Percentiles rank a stretch among this genome's conserved stretches.
phyloP scores from a whole-genome alignment of 352 stramenopile species.

The Phytophthora colocasiae region DNA sequence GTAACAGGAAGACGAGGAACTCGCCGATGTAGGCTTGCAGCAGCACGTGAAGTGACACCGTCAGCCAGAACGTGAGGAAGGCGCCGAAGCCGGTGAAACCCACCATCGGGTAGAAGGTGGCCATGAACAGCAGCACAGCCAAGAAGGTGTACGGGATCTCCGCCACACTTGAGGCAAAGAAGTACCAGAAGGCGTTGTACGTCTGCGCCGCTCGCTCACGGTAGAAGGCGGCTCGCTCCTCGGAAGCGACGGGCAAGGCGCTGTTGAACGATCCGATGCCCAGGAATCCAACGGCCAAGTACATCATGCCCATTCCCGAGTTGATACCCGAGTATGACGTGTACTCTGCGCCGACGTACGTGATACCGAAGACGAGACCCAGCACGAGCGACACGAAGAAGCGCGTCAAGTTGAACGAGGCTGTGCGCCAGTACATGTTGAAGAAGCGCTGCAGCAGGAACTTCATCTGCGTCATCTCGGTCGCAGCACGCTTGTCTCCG shows the following conservation, averaged over 20 bases:
- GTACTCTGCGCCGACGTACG: slow-evolving; percentile 24
- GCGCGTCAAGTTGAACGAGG: slow-evolving; percentile 42
- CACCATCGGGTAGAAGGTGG: slow-evolving; percentile 21
- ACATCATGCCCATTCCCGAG: slow-evolving; percentile 60
- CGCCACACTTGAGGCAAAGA: slow-evolving; percentile 15
- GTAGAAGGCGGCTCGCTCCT: slow-evolving; percentile 86
- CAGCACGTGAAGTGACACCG: slow-evolving; percentile 25
- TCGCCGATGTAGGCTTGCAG: slow-evolving; percentile 30
- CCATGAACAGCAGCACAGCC: slow-evolving; percentile 20
- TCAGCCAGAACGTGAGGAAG: slow-evolving; percentile 26
- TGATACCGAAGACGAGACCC: slow-evolving; percentile 29
- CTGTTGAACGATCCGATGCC: slow-evolving; percentile 70
- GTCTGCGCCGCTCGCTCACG: slow-evolving; percentile 79
- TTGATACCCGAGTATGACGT: slow-evolving; percentile 32
- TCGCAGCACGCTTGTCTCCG: slow-evolving; percentile 1
- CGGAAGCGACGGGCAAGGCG: slow-evolving; percentile 64
- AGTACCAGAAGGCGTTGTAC: slow-evolving; percentile 32
- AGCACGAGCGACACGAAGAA: slow-evolving; percentile 37
- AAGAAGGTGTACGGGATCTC: slow-evolving; percentile 58
- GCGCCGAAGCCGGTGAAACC: slow-evolving; percentile 18
- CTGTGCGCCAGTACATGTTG: slow-evolving; percentile 79
- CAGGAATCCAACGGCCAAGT: slow-evolving; percentile 58
- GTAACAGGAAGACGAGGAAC: slow-evolving; percentile 33
- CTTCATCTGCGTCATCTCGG: background rate
- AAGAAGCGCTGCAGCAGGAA: slow-evolving; percentile 41